phyloP scores from a whole-genome alignment of 2,329 filamentous ascomycete genomes.

The Beauveria sp. region DNA sequence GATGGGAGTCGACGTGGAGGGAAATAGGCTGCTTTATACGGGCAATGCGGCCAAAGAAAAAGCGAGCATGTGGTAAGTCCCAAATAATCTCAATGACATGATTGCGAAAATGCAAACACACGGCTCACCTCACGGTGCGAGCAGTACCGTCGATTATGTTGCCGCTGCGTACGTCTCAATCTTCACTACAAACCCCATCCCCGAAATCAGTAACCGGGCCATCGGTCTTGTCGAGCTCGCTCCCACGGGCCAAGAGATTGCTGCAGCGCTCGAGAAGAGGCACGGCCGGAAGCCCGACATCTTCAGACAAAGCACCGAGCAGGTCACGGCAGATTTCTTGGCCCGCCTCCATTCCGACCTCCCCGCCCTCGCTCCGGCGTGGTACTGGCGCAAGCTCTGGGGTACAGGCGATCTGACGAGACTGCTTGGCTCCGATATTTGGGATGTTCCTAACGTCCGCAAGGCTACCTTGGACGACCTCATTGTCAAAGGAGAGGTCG shows the following conservation, averaged over 20 bases:
- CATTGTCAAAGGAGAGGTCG: not conserved
- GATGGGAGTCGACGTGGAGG: not conserved
- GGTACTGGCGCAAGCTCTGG: conserved; percentile 1
- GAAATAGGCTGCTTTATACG: not conserved
- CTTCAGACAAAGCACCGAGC: not conserved
- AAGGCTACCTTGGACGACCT: not conserved
- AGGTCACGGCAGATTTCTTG: not conserved
- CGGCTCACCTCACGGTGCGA: not conserved
- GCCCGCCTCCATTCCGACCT: no score
- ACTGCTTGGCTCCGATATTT: not conserved
- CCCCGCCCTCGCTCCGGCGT: not conserved
- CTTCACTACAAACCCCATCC: not conserved
- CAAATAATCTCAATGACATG: not conserved
- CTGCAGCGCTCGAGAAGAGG: not conserved
- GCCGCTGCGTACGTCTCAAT: not conserved
- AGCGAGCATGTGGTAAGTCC: no score
- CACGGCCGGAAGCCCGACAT: not conserved
- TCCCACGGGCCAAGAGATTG: not conserved
- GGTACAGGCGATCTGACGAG: not conserved
- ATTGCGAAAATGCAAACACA: no score
- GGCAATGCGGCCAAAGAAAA: not conserved
- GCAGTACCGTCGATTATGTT: not conserved
- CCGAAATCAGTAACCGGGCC: not conserved
- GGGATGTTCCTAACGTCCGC: not conserved
- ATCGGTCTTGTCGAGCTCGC: not conserved